Evolutionary conservation across 192 early-diverging fungal genomes (phyloP), one percentile per base, ranked within the genome.

Genomic region (Gaertneriomyces semiglobifer): DNA sequence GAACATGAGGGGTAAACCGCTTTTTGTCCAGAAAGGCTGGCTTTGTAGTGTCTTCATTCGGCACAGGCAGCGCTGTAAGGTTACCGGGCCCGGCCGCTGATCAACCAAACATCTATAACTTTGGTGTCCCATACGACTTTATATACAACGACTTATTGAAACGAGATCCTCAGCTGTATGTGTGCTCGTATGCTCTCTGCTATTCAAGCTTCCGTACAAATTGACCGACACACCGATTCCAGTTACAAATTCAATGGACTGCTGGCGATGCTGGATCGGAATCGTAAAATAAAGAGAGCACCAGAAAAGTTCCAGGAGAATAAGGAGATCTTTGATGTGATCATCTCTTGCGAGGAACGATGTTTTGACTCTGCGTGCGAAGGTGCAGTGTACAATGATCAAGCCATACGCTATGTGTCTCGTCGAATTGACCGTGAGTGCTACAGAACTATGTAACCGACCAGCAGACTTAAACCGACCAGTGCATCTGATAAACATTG

Each of bases 341-440:
- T 98, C 41, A 89, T 98, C 50, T 96, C 94, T 9, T 98, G 96
- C 62, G 96, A 98, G 75, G 96, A 97, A 70, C 76, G 93, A 12
- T 93, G 92, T 54, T 98, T 90, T 73, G 95, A 97, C 73, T 84
- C 92, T 1, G 94, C 95, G 0, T 88, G 89, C 46, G 95, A 98
- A 79, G 90, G 91, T 92, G 72, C 54, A 56, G 12, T 57, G 6
- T 16, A 57, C 39, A 38, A 16, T 5, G 58, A 33, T 4, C n/a
- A 46, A 18, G 50, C 2, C 19, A n/a, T 6, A n/a, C 68, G 5
- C 46, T 54, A 51, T 16, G 25, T 43, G 42, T 9, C 18, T 50
- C n/a, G 50, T 20, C 50, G 5, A 18, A 52, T 52, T 20, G 6
- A 52, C 0, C n/a, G 20, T n/a, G n/a, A 52, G 50, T 20, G 50